A percentile compares a stretch with the other conserved stretches of the same genome.
Conservation (phyloP, 176 grass and related monocot species). For the Eragrostis curvula region DNA sequence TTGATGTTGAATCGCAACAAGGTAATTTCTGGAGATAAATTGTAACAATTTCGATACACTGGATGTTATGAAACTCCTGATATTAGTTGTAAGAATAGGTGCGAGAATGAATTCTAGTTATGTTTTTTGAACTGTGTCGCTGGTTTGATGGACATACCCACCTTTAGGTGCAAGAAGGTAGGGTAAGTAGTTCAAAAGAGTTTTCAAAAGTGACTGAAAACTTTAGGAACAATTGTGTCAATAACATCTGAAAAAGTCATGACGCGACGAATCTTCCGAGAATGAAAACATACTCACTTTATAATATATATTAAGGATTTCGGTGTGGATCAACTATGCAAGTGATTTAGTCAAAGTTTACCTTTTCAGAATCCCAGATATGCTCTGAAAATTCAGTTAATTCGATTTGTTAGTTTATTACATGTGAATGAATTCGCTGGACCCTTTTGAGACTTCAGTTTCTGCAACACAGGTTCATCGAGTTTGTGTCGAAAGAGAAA, state of each 20-base stretch:
- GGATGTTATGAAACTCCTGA: not conserved
- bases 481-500: constrained; percentile 92
- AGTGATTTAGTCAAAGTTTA: not conserved
- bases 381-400: not conserved
- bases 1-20: constrained; percentile 98
- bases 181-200: not conserved
- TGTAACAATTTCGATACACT: not conserved
- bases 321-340: not conserved
- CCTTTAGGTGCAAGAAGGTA: not conserved
- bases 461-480: constrained; percentile 81
- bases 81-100: not conserved
- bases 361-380: not conserved
- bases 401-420: not conserved
- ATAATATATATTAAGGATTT: not conserved
- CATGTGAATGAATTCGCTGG: not conserved
- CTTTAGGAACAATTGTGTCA: not conserved
- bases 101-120: not conserved
- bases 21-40: constrained; percentile 50
- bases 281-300: not conserved
- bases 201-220: not conserved
- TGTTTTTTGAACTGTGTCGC: not conserved
- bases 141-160: not conserved
- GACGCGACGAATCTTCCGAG: not conserved
- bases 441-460: constrained; percentile 21
- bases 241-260: not conserved